phyloP scores from a whole-genome alignment of 768 basidiomycete species.

The Megacollybia marginata region DNA sequence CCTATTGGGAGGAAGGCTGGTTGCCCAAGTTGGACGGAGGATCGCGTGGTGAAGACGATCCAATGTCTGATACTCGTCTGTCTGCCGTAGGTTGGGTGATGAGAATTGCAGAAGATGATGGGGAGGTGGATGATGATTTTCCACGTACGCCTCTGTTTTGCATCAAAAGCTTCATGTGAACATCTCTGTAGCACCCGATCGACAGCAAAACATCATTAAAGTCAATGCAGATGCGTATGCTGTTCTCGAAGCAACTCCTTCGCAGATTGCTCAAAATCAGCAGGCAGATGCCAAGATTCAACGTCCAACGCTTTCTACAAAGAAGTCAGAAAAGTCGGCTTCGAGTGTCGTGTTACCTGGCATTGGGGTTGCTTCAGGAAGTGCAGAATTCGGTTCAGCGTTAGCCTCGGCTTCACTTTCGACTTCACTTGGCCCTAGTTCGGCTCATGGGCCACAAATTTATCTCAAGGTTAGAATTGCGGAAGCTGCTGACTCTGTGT shows the following conservation, averaged over 20 bases:
- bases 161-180: background rate
- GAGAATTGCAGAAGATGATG: conserved; percentile 92
- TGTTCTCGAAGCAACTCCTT: conserved; percentile 64
- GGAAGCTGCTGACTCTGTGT: conserved; percentile 72
- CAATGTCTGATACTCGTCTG: conserved; percentile 47
- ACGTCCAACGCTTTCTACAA: background rate
- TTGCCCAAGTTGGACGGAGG: conserved; percentile 70
- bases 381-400: conserved; percentile 18
- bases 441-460: conserved; percentile 71
- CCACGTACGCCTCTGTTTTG: conserved; percentile 59
- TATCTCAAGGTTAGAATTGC: conserved; percentile 79
- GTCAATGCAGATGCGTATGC: conserved; percentile 91
- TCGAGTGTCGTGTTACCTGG: conserved; percentile 33
- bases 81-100: conserved; percentile 88
- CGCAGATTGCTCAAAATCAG: conserved; percentile 70
- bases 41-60: conserved; percentile 46
- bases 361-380: conserved; percentile 20
- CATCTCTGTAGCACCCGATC: conserved; percentile 71
- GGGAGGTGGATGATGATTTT: conserved; percentile 98
- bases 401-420: conserved; percentile 41
- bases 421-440: conserved; percentile 62
- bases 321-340: background rate
- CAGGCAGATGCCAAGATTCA: conserved; percentile 41
- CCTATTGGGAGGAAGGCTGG: conserved; percentile 88
- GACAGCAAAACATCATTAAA: conserved; percentile 76